Evolutionary conservation across 176 grass and related monocot species (phyloP), one percentile per base, ranked within the genome.

Genomic region (Eremochloa ophiuroides): DNA sequence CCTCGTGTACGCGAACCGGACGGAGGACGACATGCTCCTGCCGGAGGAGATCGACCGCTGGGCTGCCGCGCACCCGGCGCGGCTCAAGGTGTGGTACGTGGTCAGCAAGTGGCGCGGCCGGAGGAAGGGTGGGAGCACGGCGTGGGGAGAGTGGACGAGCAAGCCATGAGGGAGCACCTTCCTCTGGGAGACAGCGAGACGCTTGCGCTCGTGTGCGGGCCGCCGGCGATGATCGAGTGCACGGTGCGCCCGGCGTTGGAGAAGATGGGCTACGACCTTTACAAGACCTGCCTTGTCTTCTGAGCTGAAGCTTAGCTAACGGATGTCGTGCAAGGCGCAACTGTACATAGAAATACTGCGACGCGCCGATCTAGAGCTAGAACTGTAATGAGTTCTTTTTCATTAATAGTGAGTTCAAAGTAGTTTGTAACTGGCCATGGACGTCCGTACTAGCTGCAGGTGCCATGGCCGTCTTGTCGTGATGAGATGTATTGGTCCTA

Each of bases 31-130:
- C 86, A 99, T 99, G 50, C 79, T 99, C 18, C 75, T 99, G 38
- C 69, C 85, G 41, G 91, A 87, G 8, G 89, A 95, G 88, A 88
- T 99, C 14, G 89, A 99, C 69, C 67, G 60, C 55, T 99, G 91
- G 93, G 96, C 87, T 16, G 64, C 46, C 0, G 85, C 87, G 62
- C 77, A 93, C 59, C 93, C 93, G 22, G 87, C 86, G 40, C 78
- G 78, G 72, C 68, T 95, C 53, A 93, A 94, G 79, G 87, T 99
- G 41, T 99, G 96, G 93, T 99, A 99, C 73, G 93, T 99, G 16
- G 34, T 99, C 4, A 68, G 87, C 72, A 71, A 93, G 90, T 88
- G 47, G 91, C 87, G 64, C 73, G 87, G 25, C 75, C 84, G 1
- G 90, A 93, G 33, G 85, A 89, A 8, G 89, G 84, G 76, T 99